Percentiles rank a stretch among this genome's conserved stretches.
Evolutionary conservation across 306 rosid genomes (phyloP).

Genomic region (Glycine tomentella): DNA sequence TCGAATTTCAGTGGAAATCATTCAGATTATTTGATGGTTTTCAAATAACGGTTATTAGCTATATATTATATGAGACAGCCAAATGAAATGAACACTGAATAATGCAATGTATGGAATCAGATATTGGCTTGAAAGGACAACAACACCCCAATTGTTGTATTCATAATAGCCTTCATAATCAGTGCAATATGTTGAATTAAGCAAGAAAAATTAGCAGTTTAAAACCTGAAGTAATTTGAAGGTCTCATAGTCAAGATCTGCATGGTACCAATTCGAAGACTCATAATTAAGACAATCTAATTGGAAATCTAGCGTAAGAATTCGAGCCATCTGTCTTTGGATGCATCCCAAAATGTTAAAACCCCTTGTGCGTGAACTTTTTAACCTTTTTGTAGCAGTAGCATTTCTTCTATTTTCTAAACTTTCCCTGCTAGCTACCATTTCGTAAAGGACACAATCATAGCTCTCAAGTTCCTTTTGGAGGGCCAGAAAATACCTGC

Average conservation of each 20-base stretch:
- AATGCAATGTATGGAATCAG: conserved; percentile 16
- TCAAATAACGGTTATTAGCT: conserved; percentile 17
- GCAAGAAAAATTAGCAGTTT: conserved; percentile 28
- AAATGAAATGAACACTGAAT: conserved; percentile 23
- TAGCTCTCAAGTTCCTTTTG: conserved; percentile 88
- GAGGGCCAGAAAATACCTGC: conserved; percentile 86
- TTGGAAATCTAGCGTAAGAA: conserved; percentile 85
- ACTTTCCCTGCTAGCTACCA: conserved; percentile 93
- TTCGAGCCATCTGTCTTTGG: conserved; percentile 93
- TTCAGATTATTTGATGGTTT: conserved; percentile 6
- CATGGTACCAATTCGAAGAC: conserved; percentile 84
- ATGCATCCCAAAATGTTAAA: conserved; percentile 85
- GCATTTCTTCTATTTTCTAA: conserved; percentile 69
- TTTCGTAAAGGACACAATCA: conserved; percentile 92
- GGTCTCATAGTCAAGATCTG: conserved; percentile 97
- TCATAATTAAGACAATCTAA: conserved; percentile 85
- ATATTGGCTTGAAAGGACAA: conserved; percentile 24
- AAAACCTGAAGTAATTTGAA: conserved; percentile 86
- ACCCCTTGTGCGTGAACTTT: conserved; percentile 66
- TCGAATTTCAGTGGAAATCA: conserved; percentile 8
- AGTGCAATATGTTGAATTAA: conserved; percentile 22
- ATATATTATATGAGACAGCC: not conserved
- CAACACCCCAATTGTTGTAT: not conserved
- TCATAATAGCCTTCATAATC: not conserved
- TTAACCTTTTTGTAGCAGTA: conserved; percentile 57